phyloP scores from a whole-genome alignment of 495 filamentous ascomycete species.

The Cryomyces minteri region DNA sequence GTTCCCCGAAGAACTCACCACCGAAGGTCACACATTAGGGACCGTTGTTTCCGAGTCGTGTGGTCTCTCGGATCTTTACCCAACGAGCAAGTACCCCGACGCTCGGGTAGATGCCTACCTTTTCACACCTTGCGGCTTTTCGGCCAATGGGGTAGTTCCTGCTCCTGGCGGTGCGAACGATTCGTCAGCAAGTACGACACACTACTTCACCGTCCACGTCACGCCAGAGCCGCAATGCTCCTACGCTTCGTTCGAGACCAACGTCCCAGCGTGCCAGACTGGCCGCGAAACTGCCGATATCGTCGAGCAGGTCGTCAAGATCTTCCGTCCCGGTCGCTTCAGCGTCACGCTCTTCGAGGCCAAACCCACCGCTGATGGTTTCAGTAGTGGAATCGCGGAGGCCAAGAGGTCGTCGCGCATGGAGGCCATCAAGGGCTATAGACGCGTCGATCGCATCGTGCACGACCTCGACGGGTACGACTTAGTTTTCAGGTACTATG shows the following conservation, averaged over 20 bases:
- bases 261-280: slow-evolving; percentile 78
- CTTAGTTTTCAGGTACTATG: slow-evolving; percentile 90
- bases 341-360: slow-evolving; percentile 95
- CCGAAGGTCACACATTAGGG: slow-evolving; percentile 86
- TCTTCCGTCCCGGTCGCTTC: slow-evolving; percentile 93
- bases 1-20: slow-evolving; percentile 57
- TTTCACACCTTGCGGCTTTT: slow-evolving; percentile 95
- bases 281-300: slow-evolving; percentile 80
- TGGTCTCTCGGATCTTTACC: slow-evolving; percentile 80
- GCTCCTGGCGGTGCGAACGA: slow-evolving; percentile 31
- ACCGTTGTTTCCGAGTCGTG: slow-evolving; percentile 83
- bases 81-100: slow-evolving; percentile 71
- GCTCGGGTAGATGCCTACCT: slow-evolving; percentile 91
- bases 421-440: slow-evolving; percentile 75
- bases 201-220: slow-evolving; percentile 99
- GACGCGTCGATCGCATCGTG: slow-evolving; percentile 82
- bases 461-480: slow-evolving; percentile 98
- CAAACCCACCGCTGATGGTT: slow-evolving; percentile 32
- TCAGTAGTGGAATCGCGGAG: slow-evolving; percentile 12
- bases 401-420: slow-evolving; percentile 42
- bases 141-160: slow-evolving; percentile 91
- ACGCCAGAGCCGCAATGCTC: slow-evolving; percentile 95
- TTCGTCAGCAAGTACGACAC: slow-evolving; percentile 29
- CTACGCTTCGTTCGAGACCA: slow-evolving; percentile 99
- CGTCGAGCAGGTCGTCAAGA: slow-evolving; percentile 80